phyloP scores from a whole-genome alignment of 2,329 filamentous ascomycete species.

The Phoma sp. region DNA sequence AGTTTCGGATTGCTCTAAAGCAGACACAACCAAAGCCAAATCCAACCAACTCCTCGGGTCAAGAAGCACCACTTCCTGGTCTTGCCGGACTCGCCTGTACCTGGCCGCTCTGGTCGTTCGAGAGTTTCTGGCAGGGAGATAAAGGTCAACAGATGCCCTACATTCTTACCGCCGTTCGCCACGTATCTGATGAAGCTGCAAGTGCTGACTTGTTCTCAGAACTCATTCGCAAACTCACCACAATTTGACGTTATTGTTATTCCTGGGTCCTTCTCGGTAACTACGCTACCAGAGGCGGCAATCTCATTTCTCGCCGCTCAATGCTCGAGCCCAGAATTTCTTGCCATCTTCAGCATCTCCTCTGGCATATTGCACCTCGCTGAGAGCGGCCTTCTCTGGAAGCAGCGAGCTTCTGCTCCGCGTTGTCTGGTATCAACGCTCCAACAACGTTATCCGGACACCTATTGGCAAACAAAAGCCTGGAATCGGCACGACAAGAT shows the following conservation, averaged over 20 bases:
- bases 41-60: constrained; percentile 37
- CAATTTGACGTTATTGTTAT: constrained; percentile 45
- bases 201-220: constrained; percentile 34
- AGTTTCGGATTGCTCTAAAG: constrained; percentile 34
- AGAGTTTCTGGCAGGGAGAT: constrained; percentile 46
- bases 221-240: constrained; percentile 44
- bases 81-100: constrained; percentile 42
- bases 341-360: constrained; percentile 40
- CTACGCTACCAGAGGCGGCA: constrained; percentile 29
- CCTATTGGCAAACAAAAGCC: constrained; percentile 34
- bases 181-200: neutral
- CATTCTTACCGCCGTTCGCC: constrained; percentile 13
- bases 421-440: constrained; percentile 32
- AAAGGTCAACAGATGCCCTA: constrained; percentile 44
- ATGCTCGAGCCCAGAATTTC: constrained; percentile 28
- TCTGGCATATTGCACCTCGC: constrained; percentile 40
- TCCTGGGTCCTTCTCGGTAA: constrained; percentile 38
- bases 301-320: constrained; percentile 36
- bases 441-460: constrained; percentile 37
- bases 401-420: constrained; percentile 37
- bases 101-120: constrained; percentile 37
- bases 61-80: constrained; percentile 40
- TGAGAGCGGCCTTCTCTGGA: constrained; percentile 36
- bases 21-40: constrained; percentile 25
- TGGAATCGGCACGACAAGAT: constrained; percentile 41